Percentiles rank a stretch among this genome's conserved stretches.
These are phyloP conservation scores for Tricholoma furcatifolium DNA, from an alignment of 768 basidiomycete genomes.

Conservation along the genomic window DNA sequence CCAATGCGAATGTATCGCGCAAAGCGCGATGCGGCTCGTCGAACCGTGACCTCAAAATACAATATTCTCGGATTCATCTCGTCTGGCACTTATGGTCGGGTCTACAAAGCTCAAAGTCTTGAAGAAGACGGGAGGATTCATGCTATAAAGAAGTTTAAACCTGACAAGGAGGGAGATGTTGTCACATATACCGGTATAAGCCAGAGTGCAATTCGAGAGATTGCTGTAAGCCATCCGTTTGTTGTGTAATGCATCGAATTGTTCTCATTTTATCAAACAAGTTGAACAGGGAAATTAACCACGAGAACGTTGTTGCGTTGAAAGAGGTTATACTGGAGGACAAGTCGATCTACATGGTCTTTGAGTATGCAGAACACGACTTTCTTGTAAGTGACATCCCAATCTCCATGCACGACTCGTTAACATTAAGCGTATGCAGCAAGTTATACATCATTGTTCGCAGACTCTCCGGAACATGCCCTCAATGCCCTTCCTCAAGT, in stretches of 20 bases:
- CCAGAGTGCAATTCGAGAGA: slow-evolving; percentile 96
- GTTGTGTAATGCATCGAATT: too few species aligned
- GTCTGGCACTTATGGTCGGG: slow-evolving; percentile 97
- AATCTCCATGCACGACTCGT: neutral
- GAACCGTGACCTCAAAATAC: slow-evolving; percentile 79
- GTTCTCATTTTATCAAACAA: slow-evolving; percentile 30
- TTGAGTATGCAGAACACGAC: slow-evolving; percentile 98
- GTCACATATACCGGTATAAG: slow-evolving; percentile 96
- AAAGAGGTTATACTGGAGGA: slow-evolving; percentile 97
- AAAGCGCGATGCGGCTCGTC: slow-evolving; percentile 68
- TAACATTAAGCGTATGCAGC: slow-evolving; percentile 42
- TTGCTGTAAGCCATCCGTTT: slow-evolving; percentile 62
- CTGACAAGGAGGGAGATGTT: slow-evolving; percentile 98
- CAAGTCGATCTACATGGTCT: slow-evolving; percentile 99
- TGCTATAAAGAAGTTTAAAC: slow-evolving; percentile 99
- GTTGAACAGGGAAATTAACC: slow-evolving; percentile 87
- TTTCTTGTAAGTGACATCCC: slow-evolving; percentile 69
- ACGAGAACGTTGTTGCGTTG: slow-evolving; percentile 89
- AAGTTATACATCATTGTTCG: slow-evolving; percentile 98
- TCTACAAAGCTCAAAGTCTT: slow-evolving; percentile 90
- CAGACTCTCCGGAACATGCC: slow-evolving; percentile 82
- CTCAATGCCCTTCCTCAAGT: slow-evolving; percentile 79
- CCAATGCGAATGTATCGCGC: slow-evolving; percentile 86
- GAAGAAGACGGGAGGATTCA: slow-evolving; percentile 71
- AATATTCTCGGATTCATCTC: slow-evolving; percentile 96